Evolutionary conservation across 225 moss, liverwort and hornwort species (phyloP), one percentile per base, ranked within the genome.

Genomic region (Anthoceros angustus): DNA sequence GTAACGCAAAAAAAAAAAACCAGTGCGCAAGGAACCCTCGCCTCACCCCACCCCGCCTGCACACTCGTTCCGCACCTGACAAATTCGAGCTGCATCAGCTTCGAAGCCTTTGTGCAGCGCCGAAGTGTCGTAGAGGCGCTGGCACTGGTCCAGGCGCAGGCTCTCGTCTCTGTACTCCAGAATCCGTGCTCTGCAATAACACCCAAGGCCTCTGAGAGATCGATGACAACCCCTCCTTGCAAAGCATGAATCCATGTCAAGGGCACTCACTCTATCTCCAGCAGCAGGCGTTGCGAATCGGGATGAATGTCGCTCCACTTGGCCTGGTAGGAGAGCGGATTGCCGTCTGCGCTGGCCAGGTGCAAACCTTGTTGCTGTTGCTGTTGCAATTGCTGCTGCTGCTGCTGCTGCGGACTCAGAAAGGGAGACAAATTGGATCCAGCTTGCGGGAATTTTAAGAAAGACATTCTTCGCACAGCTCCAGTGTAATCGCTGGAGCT

Each of bases 121-220:
- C 69, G 78, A 77, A 15, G 87, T 83, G 71, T 92, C 89, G 61
- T 86, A 80, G 15, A 82, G 70, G 16, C 89, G 87, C 62, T 89
- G 83, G 60, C 98, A 86, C 67, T 89, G 89, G 71, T 99, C 98
- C 70, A 99, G 67, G 63, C 89, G 82, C 64, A 92, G 81, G 76
- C 98, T 99, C 73, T 99, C 98, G 62, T 99, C 98, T 64, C 89
- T 78, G 66, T 84, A 89, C 79, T 80, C 92, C 71, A 79, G 75
- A 50, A 99, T 80, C 73, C 88, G 84, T 64, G 89, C 98, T 66
- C 95, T 95, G 74, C 72, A 72, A 8, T 8, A 43, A 7, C 9
- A 64, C 45, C 12, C 20, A 11, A 10, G 25, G 43, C 18, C 0
- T 18, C 23, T 43, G 41, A 43, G 20, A 67, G 25, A 42, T 41